Evolutionary conservation across 108 stramenopile genomes (phyloP).

Genomic region (Aurantiochytrium sp.): DNA sequence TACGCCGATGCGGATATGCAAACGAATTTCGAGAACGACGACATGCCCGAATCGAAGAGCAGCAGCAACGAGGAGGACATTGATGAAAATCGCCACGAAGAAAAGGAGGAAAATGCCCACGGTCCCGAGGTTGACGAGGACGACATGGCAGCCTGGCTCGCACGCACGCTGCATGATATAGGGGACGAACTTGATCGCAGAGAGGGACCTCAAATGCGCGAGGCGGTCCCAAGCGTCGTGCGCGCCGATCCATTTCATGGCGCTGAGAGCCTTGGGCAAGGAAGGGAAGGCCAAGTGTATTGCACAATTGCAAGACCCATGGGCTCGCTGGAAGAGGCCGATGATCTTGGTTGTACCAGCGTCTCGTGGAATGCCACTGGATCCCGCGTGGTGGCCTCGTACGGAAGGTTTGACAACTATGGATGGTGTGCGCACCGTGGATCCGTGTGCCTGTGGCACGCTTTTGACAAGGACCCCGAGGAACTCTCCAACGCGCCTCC

Average conservation of each 20-base stretch:
- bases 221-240: not conserved
- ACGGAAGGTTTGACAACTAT: conserved; percentile 35
- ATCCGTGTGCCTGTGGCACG: conserved; percentile 37
- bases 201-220: not conserved
- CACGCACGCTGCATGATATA: not conserved
- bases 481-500: conserved; percentile 23
- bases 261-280: not conserved
- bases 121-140: not conserved
- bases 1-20: not conserved
- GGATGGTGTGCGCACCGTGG: conserved; percentile 44
- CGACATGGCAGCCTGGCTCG: not conserved
- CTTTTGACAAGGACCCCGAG: conserved; percentile 29
- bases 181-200: not conserved
- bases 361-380: conserved; percentile 42
- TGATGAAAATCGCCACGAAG: not conserved
- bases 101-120: not conserved
- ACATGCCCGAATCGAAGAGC: not conserved
- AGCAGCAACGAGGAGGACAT: not conserved
- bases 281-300: not conserved
- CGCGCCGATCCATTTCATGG: no score
- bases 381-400: conserved; percentile 29
- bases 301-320: not conserved
- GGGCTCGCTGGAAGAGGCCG: not conserved
- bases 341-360: conserved; percentile 21
- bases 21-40: not conserved